Conservation (phyloP, 1,284 basidiomycete species). For the Phellopilus nigrolimitatus region DNA sequence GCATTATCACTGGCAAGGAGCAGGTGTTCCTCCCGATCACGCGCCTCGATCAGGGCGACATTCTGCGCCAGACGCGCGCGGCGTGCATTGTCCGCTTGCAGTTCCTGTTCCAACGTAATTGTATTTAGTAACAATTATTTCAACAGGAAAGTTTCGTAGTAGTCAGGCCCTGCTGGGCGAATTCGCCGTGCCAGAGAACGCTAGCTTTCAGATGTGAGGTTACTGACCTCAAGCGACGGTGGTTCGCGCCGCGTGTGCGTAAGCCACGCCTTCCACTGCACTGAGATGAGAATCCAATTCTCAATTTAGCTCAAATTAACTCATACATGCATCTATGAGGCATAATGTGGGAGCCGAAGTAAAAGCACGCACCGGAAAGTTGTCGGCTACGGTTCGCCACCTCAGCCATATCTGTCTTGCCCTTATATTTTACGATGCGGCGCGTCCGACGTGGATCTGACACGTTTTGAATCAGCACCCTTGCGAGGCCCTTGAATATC, state of each 20-base stretch:
- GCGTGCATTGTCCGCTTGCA: constrained; percentile 25
- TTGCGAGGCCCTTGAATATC: background rate
- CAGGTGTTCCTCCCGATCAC: constrained; percentile 25
- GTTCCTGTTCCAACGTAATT: constrained; percentile 22
- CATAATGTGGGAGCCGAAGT: constrained; percentile 10
- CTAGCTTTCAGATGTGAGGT: background rate
- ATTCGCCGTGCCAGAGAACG: background rate
- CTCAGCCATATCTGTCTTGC: constrained; percentile 22
- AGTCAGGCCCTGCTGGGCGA: no score
- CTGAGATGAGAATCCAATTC: no score
- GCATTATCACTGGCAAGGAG: constrained; percentile 13
- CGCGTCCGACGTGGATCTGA: constrained; percentile 20
- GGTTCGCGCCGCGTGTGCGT: constrained; percentile 26
- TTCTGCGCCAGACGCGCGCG: constrained; percentile 24
- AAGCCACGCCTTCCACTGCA: constrained; percentile 30
- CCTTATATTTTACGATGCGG: constrained; percentile 23
- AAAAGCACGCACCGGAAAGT: constrained; percentile 17
- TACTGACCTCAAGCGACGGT: constrained; percentile 25
- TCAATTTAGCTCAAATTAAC: background rate
- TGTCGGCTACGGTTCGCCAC: constrained; percentile 12
- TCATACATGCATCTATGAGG: no score
- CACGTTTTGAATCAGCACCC: background rate
- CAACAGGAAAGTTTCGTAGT: background rate
- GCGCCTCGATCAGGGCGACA: constrained; percentile 24
- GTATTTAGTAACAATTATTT: background rate